Conservation (phyloP, 257 asterid genomes). For the Capsicum baccatum region DNA sequence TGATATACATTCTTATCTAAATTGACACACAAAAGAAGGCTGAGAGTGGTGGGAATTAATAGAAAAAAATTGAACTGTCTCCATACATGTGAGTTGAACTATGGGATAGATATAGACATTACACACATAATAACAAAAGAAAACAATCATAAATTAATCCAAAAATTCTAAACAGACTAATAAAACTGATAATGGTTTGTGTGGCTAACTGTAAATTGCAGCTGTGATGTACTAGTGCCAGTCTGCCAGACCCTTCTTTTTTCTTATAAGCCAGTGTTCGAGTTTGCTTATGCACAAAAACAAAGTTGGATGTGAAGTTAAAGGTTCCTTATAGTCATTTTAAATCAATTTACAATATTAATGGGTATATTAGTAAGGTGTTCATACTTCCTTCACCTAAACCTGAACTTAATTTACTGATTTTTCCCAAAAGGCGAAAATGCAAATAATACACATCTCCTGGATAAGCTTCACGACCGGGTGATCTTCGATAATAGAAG, state of each 20-base stretch:
- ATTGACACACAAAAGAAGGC: neutral
- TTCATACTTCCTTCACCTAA: no score
- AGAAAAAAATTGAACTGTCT: neutral
- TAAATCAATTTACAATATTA: no score
- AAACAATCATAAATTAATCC: conserved; percentile 18
- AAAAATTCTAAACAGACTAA: neutral
- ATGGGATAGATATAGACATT: neutral
- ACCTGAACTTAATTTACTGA: no score
- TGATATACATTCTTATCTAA: no score
- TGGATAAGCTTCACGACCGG: no score
- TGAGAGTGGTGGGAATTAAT: neutral
- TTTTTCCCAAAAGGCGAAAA: no score
- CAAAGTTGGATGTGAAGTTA: neutral
- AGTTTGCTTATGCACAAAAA: no score
- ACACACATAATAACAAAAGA: neutral
- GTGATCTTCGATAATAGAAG: no score
- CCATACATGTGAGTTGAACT: neutral
- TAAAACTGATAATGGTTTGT: neutral
- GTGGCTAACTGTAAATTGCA: neutral
- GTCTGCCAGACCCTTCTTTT: neutral
- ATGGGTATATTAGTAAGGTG: no score
- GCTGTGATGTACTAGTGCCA: neutral
- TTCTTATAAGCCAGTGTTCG: neutral
- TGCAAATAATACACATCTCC: no score
- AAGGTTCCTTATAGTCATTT: no score